phyloP scores from a whole-genome alignment of 352 stramenopile species.

The Phytophthora pinifolia region DNA sequence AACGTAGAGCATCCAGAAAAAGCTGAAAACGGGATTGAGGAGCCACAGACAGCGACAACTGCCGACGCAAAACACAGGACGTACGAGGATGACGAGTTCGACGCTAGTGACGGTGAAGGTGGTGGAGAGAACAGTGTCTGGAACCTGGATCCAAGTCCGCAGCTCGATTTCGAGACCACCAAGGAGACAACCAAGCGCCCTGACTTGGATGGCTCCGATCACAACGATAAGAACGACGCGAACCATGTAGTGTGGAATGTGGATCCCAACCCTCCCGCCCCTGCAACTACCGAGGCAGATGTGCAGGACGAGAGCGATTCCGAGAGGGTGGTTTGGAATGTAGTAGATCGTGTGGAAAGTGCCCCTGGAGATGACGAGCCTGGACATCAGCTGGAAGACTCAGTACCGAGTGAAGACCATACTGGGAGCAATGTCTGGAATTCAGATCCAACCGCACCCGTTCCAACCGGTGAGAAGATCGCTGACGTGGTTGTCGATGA shows the following conservation, averaged over 20 bases:
- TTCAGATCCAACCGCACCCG: constrained; percentile 11
- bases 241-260: constrained; percentile 13
- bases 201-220: neutral
- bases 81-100: constrained; percentile 43
- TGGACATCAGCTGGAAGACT: constrained; percentile 1
- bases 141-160: constrained; percentile 21
- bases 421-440: constrained; percentile 17
- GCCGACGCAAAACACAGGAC: no score
- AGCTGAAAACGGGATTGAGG: neutral
- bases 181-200: neutral
- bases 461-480: neutral
- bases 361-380: neutral
- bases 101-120: constrained; percentile 16
- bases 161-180: neutral
- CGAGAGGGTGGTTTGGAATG: constrained; percentile 18
- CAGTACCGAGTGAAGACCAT: constrained; percentile 2
- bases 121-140: constrained; percentile 4
- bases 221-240: neutral
- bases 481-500: neutral
- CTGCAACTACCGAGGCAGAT: neutral
- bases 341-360: neutral
- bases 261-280: constrained; percentile 4
- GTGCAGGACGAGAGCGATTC: neutral
- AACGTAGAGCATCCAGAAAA: no score
- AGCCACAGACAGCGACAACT: neutral